Base-by-base conservation (phyloP, 1,139 yeast genomes). In the Yamadazyma siamensis region DNA sequence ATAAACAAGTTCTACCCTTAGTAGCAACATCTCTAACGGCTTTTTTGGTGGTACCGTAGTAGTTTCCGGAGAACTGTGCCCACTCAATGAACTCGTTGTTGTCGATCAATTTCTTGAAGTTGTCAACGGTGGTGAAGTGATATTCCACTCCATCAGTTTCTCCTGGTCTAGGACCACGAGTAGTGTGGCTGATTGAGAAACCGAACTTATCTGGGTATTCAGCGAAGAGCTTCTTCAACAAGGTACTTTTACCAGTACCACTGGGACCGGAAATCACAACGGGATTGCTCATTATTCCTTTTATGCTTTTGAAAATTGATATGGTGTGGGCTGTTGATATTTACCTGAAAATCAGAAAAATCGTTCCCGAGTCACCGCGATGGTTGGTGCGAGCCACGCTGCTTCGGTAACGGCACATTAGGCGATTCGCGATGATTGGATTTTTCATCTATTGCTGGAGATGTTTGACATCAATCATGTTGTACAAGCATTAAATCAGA, bases 51-150 rank as follows among this genome's bases (percentile, higher is more conserved):
- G 98, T 91, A 39, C 99, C 99, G 60, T 91, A 91, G 70, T 83
- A 88, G 71, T 94, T 91, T 29, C 97, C 97, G 7, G 96, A 86
- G 55, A 91, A 91, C 61, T 87, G 94, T 8, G 99, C 98, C 94
- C 95, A 87, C 62, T 91, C 99, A 49, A 91, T 80, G 62, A 91
- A 94, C 43, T 81, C 84, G 30, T 76, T 66, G 25, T 77, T 77
- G 9, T 70, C 80, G 43, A 91, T 86, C 58, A 86, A 71, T 45
- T 69, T 56, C 61, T 86, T 73, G 75, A 91, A 91, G 38, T 76
- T 76, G 11, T 84, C 94, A 32, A 82, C 88, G 15, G 83, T 72
- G 36, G 75, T 74, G 57, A 91, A 91, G 62, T 89, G 80, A 71
- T 91, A 91, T 57, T 94, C 96, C 48, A 75, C 75, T 39, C 96